Conservation (phyloP, 1,284 basidiomycete species). For the Pseudozyma sp. region DNA sequence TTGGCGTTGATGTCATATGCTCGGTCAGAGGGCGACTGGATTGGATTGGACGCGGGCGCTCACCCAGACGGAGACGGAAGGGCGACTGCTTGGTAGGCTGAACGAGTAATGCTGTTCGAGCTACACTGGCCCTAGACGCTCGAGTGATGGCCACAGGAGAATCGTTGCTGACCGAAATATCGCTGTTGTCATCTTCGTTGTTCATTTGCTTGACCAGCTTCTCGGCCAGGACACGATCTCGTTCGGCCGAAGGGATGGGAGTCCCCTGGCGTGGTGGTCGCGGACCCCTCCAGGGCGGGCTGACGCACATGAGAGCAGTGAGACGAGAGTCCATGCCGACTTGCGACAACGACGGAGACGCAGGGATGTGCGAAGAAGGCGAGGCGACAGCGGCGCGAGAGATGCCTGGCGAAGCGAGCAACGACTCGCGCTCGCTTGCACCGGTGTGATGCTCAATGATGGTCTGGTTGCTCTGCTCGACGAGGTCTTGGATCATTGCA, state of each 20-base stretch:
- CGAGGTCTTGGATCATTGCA: conserved; percentile 27
- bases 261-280: conserved; percentile 30
- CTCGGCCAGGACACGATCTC: conserved; percentile 21
- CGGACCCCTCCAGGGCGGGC: conserved; percentile 34
- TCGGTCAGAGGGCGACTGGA: not conserved
- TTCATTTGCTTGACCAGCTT: conserved; percentile 2
- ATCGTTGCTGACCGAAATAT: conserved; percentile 9
- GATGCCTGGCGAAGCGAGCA: conserved; percentile 33
- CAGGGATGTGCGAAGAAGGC: conserved; percentile 11
- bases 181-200: conserved; percentile 12
- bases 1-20: conserved; percentile 17
- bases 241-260: conserved; percentile 32
- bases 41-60: not conserved
- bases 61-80: conserved; percentile 26
- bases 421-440: not conserved
- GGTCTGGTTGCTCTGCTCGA: conserved; percentile 12
- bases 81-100: conserved; percentile 26
- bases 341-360: conserved; percentile 39
- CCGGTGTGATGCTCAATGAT: not conserved
- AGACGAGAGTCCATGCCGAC: conserved; percentile 51
- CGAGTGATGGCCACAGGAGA: conserved; percentile 15
- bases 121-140: conserved; percentile 6
- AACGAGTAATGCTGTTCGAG: conserved; percentile 2
- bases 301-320: conserved; percentile 46
- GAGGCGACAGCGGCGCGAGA: conserved; percentile 23